These are phyloP conservation scores for Apiospora kogelbergensis DNA, from an alignment of 2,329 filamentous ascomycete genomes.

Conservation along the genomic window DNA sequence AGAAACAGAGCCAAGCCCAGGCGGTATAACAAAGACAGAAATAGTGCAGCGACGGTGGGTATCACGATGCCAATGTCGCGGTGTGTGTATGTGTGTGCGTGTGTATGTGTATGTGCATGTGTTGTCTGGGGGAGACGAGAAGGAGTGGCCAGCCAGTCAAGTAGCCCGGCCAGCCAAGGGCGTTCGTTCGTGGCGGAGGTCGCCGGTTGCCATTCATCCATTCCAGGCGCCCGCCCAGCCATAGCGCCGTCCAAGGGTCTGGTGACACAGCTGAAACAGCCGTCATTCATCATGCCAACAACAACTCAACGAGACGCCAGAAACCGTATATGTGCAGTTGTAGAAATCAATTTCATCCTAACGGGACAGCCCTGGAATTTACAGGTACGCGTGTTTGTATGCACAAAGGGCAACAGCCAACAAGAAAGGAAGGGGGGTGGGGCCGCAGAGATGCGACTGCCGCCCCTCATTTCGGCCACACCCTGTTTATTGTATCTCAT, in stretches of 20 bases:
- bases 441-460: not conserved
- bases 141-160: not conserved
- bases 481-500: not conserved
- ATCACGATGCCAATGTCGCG: constrained; percentile 6
- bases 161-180: not conserved
- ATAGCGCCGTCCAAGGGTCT: not conserved
- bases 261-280: constrained; percentile 1
- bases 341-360: not conserved
- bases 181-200: not conserved
- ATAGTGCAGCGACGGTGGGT: not conserved
- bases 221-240: not conserved
- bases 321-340: not conserved
- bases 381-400: too few relatives aligned
- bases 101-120: not conserved
- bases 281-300: not conserved
- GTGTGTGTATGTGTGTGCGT: not conserved
- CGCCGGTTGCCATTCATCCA: not conserved
- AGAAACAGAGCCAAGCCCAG: not conserved
- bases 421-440: not conserved
- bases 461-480: not conserved
- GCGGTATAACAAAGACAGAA: not conserved
- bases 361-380: not conserved
- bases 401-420: not conserved
- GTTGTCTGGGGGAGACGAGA: not conserved
- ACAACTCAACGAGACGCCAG: not conserved